Evolutionary conservation across 192 early-diverging fungal genomes (phyloP).

Genomic region (Coemansia sp.): DNA sequence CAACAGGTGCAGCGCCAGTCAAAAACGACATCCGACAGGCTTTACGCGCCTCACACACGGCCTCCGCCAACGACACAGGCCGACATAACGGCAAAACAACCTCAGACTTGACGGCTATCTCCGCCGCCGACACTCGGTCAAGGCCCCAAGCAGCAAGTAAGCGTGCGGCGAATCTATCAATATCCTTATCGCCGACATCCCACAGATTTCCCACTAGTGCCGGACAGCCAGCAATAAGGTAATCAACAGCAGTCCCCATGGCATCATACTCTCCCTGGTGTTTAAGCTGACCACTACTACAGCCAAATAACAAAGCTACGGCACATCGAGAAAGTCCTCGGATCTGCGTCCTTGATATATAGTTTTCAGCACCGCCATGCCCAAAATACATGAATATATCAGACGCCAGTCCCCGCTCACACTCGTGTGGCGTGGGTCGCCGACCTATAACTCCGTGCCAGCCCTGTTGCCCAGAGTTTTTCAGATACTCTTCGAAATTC

Average conservation of each 20-base stretch:
- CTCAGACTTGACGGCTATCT: conserved; percentile 21
- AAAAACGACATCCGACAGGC: conserved; percentile 80
- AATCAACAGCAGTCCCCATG: conserved; percentile 79
- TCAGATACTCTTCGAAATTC: conserved; percentile 62
- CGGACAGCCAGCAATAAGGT: conserved; percentile 83
- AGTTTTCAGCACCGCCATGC: conserved; percentile 90
- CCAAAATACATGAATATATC: conserved; percentile 89
- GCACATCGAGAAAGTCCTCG: conserved; percentile 68
- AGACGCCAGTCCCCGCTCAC: conserved; percentile 59
- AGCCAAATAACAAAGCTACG: conserved; percentile 88
- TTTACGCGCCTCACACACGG: conserved; percentile 70
- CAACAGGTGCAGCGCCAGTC: conserved; percentile 90
- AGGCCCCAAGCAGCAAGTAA: conserved; percentile 79
- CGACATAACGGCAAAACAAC: too few species aligned
- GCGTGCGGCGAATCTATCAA: conserved; percentile 83
- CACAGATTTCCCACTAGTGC: conserved; percentile 92
- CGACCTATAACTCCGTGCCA: conserved; percentile 79
- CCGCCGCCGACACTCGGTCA: conserved; percentile 14
- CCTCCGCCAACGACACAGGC: conserved; percentile 70
- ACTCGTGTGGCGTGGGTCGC: conserved; percentile 69
- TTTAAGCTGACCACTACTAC: conserved; percentile 85
- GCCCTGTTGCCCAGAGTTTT: conserved; percentile 10
- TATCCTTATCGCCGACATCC: conserved; percentile 98
- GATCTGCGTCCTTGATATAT: conserved; percentile 69
- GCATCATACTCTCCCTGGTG: conserved; percentile 88